These are phyloP conservation scores for Xerocomellus dryophilus DNA, from an alignment of 768 basidiomycete species.

Conservation along the genomic window DNA sequence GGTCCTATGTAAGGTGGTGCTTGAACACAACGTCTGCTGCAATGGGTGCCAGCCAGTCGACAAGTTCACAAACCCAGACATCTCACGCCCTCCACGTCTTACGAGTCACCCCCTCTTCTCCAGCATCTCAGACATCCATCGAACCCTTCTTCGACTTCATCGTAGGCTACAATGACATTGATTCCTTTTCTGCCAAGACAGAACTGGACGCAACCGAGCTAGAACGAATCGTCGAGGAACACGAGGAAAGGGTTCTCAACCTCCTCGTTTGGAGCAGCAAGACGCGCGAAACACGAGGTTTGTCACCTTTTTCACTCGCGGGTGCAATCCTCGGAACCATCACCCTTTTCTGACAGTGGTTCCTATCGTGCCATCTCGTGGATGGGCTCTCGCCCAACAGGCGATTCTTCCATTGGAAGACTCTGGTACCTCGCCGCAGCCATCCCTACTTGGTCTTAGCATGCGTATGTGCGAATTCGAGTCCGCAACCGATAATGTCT, in stretches of 20 bases:
- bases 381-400: constrained; percentile 63
- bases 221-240: constrained; percentile 77
- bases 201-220: constrained; percentile 67
- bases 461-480: constrained; percentile 93
- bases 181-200: constrained; percentile 44
- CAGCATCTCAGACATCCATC: constrained; percentile 81
- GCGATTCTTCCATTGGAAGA: constrained; percentile 37
- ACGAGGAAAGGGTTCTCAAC: constrained; percentile 68
- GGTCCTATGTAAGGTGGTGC: background rate
- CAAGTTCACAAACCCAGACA: constrained; percentile 35
- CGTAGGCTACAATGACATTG: constrained; percentile 78
- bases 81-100: constrained; percentile 77
- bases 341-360: constrained; percentile 54
- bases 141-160: constrained; percentile 97
- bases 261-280: constrained; percentile 85
- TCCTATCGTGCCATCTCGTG: constrained; percentile 76
- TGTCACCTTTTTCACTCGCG: constrained; percentile 9
- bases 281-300: constrained; percentile 67
- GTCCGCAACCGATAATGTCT: constrained; percentile 86
- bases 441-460: constrained; percentile 90
- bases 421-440: constrained; percentile 51
- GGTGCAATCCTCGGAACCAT: background rate
- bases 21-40: background rate
- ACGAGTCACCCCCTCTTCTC: constrained; percentile 84
- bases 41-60: constrained; percentile 79